Evolutionary conservation across 1,284 basidiomycete genomes (phyloP).

Genomic region (Cutaneotrichosporon curvatum): DNA sequence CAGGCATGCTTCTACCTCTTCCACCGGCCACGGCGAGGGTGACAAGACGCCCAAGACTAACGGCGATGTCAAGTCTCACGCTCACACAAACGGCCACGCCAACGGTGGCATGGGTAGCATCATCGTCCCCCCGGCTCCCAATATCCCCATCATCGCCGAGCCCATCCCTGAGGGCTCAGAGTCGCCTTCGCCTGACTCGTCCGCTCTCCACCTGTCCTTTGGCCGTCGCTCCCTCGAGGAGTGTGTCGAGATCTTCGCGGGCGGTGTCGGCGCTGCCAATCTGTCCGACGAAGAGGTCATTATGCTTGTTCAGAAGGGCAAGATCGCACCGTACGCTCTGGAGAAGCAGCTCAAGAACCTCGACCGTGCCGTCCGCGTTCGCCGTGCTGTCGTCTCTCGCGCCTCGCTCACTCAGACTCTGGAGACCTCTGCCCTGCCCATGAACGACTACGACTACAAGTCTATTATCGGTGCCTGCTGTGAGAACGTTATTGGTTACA

Average conservation of each 20-base stretch:
- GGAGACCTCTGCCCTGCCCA: slow-evolving; percentile 76
- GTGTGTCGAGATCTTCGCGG: slow-evolving; percentile 77
- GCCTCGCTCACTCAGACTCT: slow-evolving; percentile 77
- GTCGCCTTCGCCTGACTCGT: background rate
- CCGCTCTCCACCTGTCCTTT: slow-evolving; percentile 6
- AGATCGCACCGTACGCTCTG: slow-evolving; percentile 86
- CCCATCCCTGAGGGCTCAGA: background rate
- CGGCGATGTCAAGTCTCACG: slow-evolving; percentile 9
- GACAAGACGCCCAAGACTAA: slow-evolving; percentile 20
- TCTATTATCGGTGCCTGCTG: slow-evolving; percentile 95
- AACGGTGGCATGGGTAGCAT: slow-evolving; percentile 14
- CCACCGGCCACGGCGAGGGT: slow-evolving; percentile 7
- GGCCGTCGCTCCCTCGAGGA: slow-evolving; percentile 62
- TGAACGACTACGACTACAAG: slow-evolving; percentile 84
- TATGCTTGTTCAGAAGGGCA: slow-evolving; percentile 79
- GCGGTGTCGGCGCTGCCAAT: slow-evolving; percentile 56
- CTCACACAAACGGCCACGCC: slow-evolving; percentile 6
- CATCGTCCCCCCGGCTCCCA: slow-evolving; percentile 24
- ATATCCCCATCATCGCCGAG: slow-evolving; percentile 9
- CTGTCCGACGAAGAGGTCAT: slow-evolving; percentile 92
- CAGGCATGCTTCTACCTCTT: background rate
- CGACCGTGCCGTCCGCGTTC: slow-evolving; percentile 78
- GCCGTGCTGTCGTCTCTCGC: slow-evolving; percentile 86
- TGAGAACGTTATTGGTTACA: slow-evolving; percentile 97
- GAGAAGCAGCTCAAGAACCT: slow-evolving; percentile 87